Evolutionary conservation across 495 filamentous ascomycete genomes (phyloP).

Genomic region (Astrothelium macrocarpum): DNA sequence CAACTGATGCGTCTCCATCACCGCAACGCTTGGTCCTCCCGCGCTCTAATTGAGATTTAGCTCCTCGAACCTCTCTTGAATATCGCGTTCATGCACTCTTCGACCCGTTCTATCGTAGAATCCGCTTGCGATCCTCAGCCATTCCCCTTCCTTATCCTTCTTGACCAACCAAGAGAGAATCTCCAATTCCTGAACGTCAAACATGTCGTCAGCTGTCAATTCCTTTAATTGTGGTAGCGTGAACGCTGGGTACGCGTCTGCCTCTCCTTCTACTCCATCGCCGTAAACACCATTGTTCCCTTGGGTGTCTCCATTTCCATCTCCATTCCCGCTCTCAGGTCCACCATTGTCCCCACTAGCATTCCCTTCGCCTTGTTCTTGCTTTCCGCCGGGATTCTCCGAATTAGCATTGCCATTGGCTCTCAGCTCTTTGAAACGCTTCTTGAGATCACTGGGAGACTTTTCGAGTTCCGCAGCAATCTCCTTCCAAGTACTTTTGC

Average conservation of each 20-base stretch:
- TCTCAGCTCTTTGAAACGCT: slow-evolving; percentile 15
- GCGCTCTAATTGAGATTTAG: background rate
- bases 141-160: slow-evolving; percentile 20
- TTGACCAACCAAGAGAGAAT: slow-evolving; percentile 22
- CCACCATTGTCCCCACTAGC: slow-evolving; percentile 10
- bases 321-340: background rate
- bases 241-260: slow-evolving; percentile 11
- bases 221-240: slow-evolving; percentile 14
- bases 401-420: background rate
- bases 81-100: slow-evolving; percentile 21
- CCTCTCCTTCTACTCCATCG: background rate
- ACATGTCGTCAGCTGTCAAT: slow-evolving; percentile 16
- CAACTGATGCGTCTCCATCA: background rate
- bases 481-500: slow-evolving; percentile 12
- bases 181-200: slow-evolving; percentile 23
- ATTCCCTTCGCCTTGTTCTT: background rate
- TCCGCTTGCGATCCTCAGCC: slow-evolving; percentile 20
- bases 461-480: slow-evolving; percentile 17
- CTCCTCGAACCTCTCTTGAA: slow-evolving; percentile 27
- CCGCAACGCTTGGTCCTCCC: background rate
- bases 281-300: background rate
- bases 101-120: slow-evolving; percentile 30
- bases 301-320: slow-evolving; percentile 13
- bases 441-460: background rate
- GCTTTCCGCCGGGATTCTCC: background rate